A percentile compares a stretch with the other conserved stretches of the same genome.
phyloP scores from a whole-genome alignment of 2,329 filamentous ascomycete genomes.

The Phyllosticta ampelicida region DNA sequence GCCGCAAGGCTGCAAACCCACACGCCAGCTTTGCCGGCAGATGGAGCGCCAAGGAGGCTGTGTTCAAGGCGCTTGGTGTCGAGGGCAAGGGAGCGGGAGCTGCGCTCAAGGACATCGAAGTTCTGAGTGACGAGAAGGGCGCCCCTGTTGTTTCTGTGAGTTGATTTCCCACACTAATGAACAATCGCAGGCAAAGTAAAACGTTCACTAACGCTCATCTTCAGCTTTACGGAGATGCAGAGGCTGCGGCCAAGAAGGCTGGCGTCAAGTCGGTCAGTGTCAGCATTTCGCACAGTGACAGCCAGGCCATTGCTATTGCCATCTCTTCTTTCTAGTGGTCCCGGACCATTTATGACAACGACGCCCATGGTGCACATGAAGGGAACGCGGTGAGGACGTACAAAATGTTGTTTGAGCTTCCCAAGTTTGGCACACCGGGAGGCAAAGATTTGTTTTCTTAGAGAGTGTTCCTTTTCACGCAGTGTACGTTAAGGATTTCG shows the following conservation, averaged over 20 bases:
- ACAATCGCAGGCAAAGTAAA: neutral
- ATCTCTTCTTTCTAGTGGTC: slow-evolving; percentile 63
- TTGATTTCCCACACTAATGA: slow-evolving; percentile 12
- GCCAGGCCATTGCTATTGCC: slow-evolving; percentile 88
- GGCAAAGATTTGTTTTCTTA: neutral
- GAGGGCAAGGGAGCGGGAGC: slow-evolving; percentile 79
- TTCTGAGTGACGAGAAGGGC: slow-evolving; percentile 67
- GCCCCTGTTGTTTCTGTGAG: slow-evolving; percentile 78
- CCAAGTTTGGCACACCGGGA: neutral
- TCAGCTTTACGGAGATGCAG: slow-evolving; percentile 78
- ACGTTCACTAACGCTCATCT: slow-evolving; percentile 6
- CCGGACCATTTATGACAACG: neutral
- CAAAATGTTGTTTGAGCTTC: too few species aligned
- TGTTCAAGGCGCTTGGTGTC: slow-evolving; percentile 94
- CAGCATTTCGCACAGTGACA: slow-evolving; percentile 92
- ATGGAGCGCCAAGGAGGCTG: slow-evolving; percentile 96
- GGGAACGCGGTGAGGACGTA: too few species aligned
- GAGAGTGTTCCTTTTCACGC: neutral
- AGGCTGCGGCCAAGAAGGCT: slow-evolving; percentile 70
- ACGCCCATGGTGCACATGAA: neutral
- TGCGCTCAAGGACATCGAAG: slow-evolving; percentile 88
- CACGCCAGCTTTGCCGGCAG: slow-evolving; percentile 88
- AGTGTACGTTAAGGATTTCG: neutral
- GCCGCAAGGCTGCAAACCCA: slow-evolving; percentile 64
- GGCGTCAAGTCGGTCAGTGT: slow-evolving; percentile 83